These are phyloP conservation scores for Erythrophleum fordii DNA, from an alignment of 306 rosid genomes.

Conservation along the genomic window DNA sequence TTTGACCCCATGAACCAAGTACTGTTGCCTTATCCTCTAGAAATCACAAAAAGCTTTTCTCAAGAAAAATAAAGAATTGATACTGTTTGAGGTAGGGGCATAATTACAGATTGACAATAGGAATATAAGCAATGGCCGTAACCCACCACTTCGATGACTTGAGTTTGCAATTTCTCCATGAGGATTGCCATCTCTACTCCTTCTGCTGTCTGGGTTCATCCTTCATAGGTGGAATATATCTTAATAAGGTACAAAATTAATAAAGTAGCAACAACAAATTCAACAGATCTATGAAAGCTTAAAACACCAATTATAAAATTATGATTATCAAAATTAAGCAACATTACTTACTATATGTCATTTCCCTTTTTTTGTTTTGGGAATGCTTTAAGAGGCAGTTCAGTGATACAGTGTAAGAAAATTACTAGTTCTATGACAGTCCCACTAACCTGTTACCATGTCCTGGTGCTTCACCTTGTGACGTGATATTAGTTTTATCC, in stretches of 20 bases:
- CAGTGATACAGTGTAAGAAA: background rate
- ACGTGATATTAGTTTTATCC: conserved; percentile 61
- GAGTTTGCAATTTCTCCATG: conserved; percentile 51
- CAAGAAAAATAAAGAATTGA: background rate
- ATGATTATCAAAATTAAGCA: no score
- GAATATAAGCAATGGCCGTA: conserved; percentile 12
- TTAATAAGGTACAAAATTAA: background rate
- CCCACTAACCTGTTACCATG: conserved; percentile 63
- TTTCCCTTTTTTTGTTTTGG: background rate
- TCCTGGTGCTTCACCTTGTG: conserved; percentile 63
- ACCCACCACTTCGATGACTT: conserved; percentile 55
- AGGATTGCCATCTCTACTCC: conserved; percentile 50
- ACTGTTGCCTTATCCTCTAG: conserved; percentile 50
- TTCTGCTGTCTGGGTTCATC: conserved; percentile 51
- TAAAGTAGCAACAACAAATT: no score
- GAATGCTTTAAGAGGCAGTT: background rate
- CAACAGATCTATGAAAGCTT: no score
- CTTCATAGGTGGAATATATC: conserved; percentile 44
- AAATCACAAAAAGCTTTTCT: conserved; percentile 26
- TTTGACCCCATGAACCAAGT: conserved; percentile 46
- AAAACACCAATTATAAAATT: no score
- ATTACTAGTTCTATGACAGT: conserved; percentile 35
- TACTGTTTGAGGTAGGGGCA: background rate
- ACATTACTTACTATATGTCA: no score
- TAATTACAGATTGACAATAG: background rate